A percentile compares a stretch with the other conserved stretches of the same genome.
phyloP scores from a whole-genome alignment of 2,329 filamentous ascomycete species.

The Trichoderma lentiforme region DNA sequence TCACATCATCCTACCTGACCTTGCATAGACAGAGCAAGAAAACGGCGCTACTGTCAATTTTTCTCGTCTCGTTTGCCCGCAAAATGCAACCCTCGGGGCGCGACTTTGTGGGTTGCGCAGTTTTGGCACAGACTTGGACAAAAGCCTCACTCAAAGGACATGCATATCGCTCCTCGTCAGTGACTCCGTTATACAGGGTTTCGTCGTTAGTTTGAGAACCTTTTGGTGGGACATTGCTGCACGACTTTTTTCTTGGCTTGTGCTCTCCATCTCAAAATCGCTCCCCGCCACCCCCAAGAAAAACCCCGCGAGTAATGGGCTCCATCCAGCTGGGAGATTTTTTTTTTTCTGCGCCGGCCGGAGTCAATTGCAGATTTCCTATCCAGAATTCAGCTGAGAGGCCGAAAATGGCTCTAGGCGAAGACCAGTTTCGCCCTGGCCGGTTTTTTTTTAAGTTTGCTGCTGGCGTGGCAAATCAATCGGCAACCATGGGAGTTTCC shows the following conservation, averaged over 20 bases:
- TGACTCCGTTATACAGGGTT: conserved; percentile 8
- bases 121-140: conserved; percentile 2
- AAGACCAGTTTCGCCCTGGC: neutral
- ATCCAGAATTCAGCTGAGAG: neutral
- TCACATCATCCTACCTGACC: neutral
- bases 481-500: neutral
- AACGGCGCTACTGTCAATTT: neutral
- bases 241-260: neutral
- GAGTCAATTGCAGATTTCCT: neutral
- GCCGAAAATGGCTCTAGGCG: neutral
- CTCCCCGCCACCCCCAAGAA: conserved; percentile 2
- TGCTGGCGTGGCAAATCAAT: neutral
- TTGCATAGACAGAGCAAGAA: neutral
- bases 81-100: neutral
- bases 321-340: neutral
- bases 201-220: conserved; percentile 5
- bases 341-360: neutral
- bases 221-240: conserved; percentile 11
- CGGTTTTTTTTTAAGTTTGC: neutral
- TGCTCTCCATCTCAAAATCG: neutral
- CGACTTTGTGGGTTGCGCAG: conserved; percentile 4
- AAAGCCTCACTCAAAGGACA: conserved; percentile 11
- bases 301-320: conserved; percentile 12
- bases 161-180: neutral
- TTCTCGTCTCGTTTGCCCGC: neutral